Base-by-base conservation (phyloP, 768 basidiomycete genomes). In the Tulasnella sp. region DNA sequence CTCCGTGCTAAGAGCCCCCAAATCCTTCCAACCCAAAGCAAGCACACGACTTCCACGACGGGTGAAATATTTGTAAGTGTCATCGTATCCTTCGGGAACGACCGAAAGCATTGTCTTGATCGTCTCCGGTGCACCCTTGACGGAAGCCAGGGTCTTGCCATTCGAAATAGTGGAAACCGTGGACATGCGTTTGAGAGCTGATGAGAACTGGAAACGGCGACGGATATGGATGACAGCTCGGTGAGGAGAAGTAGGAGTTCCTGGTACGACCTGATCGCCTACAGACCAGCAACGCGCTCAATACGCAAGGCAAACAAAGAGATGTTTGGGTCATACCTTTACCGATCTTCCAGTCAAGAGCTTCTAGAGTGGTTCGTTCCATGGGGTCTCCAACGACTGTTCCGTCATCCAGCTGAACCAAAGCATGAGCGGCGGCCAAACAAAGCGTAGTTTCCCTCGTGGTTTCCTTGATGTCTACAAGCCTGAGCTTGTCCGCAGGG, bases 91-190 rank as follows among this genome's bases (percentile, higher is more conserved):
- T 0, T 74, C 73, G 0, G 96, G 96, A 1, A 94, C 77, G 2
- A 64, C 59, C 9, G 69, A 72, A 48, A 93, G 78, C 91, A 98
- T 97, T 15, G 69, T 69, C 68, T 87, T 92, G 67, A 99, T 86
- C 2, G 93, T 97, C 70, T 99, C 96, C 0, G 96, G 96, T 0
- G 96, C 96, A 49, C 96, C 96, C 70, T 98, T 99, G 55, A 96
- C 91, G 1, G 92, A 68, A 29, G 72, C 63, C 49, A 72, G 66
- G 35, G 66, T 77, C 14, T 80, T 80, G 1, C 77, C 76, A 9
- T 78, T 80, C 4, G 84, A 75, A 36, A 78, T 72, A 1, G 80
- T 79, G 6, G 82, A 79, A 23, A 99, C 73, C 1, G 93, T 97
- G 2, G 89, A 90, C 96, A 99, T 99, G 62, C 96, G 81, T 71